These are phyloP conservation scores for Gossypium trilobum DNA, from an alignment of 441 rosid species.

Conservation along the genomic window DNA sequence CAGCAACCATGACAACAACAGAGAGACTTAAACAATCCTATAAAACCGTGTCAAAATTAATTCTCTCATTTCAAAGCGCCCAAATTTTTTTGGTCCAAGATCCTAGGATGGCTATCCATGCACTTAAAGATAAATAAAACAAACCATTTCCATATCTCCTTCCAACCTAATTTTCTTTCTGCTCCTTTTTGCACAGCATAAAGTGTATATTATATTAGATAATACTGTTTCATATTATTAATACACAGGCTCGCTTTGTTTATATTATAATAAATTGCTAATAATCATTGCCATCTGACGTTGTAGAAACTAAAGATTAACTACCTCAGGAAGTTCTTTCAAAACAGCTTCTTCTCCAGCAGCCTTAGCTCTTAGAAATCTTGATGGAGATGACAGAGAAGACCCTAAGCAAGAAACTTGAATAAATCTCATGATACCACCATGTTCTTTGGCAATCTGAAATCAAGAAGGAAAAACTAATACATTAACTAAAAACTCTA, in stretches of 20 bases:
- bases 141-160: not conserved
- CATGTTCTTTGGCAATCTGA: slow-evolving; percentile 93
- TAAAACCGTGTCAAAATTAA: not conserved
- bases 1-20: not conserved
- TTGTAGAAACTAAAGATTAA: not conserved
- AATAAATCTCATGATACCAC: slow-evolving; percentile 90
- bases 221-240: not conserved
- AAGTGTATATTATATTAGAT: not conserved
- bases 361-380: slow-evolving; percentile 72
- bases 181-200: not conserved
- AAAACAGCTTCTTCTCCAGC: slow-evolving; percentile 86
- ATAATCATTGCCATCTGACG: not conserved
- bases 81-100: not conserved
- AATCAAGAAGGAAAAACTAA: slow-evolving; percentile 6
- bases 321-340: slow-evolving; percentile 77
- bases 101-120: not conserved
- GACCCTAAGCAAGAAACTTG: slow-evolving; percentile 96
- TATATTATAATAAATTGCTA: not conserved
- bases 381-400: slow-evolving; percentile 70
- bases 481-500: not conserved
- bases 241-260: not conserved
- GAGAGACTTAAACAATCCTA: not conserved
- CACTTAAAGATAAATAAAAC: not conserved
- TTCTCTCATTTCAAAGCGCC: not conserved
- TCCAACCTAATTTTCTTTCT: not conserved